phyloP scores from a whole-genome alignment of 805 yeast species.

The Candida tallmaniae region DNA sequence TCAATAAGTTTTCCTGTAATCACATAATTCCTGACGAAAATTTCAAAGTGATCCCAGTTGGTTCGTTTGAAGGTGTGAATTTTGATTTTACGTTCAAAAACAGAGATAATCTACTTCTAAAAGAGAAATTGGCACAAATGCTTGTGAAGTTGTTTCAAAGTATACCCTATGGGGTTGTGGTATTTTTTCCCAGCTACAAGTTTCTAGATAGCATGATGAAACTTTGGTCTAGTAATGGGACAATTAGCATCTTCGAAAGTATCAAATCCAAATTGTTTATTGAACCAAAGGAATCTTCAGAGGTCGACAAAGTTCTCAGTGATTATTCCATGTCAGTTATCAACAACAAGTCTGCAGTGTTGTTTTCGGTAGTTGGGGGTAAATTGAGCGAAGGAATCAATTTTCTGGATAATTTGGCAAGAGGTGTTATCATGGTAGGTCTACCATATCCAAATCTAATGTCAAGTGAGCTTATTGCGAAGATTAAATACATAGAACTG shows the following conservation, averaged over 20 bases:
- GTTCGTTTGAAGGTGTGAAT: constrained; percentile 13
- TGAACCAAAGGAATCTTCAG: constrained; percentile 46
- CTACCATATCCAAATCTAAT: constrained; percentile 83
- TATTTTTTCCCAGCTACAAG: constrained; percentile 81
- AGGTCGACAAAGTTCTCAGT: constrained; percentile 43
- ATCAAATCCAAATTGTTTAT: constrained; percentile 44
- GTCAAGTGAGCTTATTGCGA: constrained; percentile 78
- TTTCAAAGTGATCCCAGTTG: constrained; percentile 55
- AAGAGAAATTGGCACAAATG: constrained; percentile 47
- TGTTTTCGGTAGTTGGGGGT: constrained; percentile 89
- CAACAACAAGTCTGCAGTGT: constrained; percentile 51
- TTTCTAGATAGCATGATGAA: constrained; percentile 51
- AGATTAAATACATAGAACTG: constrained; percentile 57
- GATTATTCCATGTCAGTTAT: constrained; percentile 46
- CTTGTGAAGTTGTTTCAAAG: constrained; percentile 37
- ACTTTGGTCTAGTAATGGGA: constrained; percentile 45
- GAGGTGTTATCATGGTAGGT: constrained; percentile 84
- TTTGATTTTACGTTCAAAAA: constrained; percentile 70
- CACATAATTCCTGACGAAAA: constrained; percentile 77
- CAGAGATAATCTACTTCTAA: constrained; percentile 44
- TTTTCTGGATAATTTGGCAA: constrained; percentile 80
- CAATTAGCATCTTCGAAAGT: constrained; percentile 29
- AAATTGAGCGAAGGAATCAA: constrained; percentile 91
- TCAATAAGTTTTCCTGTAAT: constrained; percentile 65
- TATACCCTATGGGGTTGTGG: constrained; percentile 74